Conservation (phyloP, 225 moss, liverwort and hornwort species). For the Antitrichia curtipendula region DNA sequence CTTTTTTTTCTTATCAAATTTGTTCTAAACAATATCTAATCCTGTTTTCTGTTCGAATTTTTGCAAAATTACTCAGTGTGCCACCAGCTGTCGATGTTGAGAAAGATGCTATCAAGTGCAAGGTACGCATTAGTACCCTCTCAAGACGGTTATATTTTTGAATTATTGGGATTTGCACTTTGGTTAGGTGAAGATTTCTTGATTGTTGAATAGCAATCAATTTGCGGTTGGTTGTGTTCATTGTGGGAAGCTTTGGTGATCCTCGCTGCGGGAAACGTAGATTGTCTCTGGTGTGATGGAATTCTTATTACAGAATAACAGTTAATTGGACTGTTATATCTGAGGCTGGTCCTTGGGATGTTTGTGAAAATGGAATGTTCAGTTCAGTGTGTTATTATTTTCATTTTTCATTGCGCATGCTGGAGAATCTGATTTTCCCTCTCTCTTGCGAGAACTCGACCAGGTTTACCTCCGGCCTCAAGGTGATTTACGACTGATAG, state of each 20-base stretch:
- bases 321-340: not conserved
- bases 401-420: not conserved
- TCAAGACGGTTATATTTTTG: not conserved
- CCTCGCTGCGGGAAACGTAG: not conserved
- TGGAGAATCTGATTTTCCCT: not conserved
- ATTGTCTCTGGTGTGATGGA: not conserved
- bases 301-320: not conserved
- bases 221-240: not conserved
- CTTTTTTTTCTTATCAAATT: not conserved
- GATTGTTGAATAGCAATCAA: not conserved
- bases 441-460: not conserved
- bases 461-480: constrained; percentile 57
- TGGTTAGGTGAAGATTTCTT: not conserved
- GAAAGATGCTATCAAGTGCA: constrained; percentile 2
- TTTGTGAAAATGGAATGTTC: not conserved
- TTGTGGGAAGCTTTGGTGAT: not conserved
- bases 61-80: constrained; percentile 5
- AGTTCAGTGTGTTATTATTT: not conserved
- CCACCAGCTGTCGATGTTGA: constrained; percentile 12
- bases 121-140: constrained; percentile 3
- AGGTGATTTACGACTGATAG: constrained; percentile 51
- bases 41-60: not conserved
- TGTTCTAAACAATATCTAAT: not conserved
- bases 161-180: not conserved
- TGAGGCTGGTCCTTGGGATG: not conserved